phyloP scores from a whole-genome alignment of 805 yeast species.

The Saccharomycopsis microspora region DNA sequence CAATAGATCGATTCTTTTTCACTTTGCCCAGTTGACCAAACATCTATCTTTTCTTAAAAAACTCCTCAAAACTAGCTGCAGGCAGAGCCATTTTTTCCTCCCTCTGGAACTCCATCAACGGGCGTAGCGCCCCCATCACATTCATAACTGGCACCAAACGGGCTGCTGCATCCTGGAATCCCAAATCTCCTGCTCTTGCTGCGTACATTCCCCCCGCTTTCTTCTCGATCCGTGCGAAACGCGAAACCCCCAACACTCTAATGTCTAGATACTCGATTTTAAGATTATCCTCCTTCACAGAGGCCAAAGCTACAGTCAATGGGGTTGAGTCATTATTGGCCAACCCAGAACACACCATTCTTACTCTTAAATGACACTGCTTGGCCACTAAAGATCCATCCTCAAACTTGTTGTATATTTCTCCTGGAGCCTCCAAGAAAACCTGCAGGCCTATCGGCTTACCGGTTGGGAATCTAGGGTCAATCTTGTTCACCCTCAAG shows the following conservation, averaged over 20 bases:
- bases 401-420: conserved; percentile 1
- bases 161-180: background rate
- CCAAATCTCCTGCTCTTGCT: background rate
- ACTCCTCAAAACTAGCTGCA: no score
- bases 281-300: conserved; percentile 6
- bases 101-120: conserved; percentile 12
- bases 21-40: no score
- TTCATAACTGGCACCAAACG: conserved; percentile 1
- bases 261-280: conserved; percentile 6
- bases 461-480: no score
- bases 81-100: conserved; percentile 4
- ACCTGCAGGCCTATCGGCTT: background rate
- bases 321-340: background rate
- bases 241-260: conserved; percentile 1
- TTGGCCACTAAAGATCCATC: conserved; percentile 9
- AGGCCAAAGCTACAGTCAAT: background rate
- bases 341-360: background rate
- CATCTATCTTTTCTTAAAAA: no score
- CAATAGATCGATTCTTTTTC: no score
- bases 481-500: no score
- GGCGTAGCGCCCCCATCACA: conserved; percentile 9
- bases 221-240: conserved; percentile 1
- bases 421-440: conserved; percentile 10
- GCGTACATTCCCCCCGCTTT: conserved; percentile 2
- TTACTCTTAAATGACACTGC: conserved; percentile 1